Conservation (phyloP, 139 green algal genomes). For the Tetradesmus lagerheimii region DNA sequence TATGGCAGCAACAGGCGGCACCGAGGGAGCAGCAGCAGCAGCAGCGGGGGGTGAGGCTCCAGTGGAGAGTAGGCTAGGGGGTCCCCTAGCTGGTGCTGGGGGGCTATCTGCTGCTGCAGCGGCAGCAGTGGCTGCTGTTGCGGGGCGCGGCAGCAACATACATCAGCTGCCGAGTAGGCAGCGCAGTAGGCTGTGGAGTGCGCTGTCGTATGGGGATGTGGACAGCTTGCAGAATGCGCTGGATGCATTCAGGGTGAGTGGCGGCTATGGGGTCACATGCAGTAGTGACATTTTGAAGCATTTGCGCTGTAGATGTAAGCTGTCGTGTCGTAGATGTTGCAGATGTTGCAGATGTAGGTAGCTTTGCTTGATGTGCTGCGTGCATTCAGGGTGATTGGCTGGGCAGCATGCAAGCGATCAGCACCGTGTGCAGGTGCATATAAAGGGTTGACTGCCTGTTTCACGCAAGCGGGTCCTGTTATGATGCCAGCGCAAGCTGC, state of each 20-base stretch:
- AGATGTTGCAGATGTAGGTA: too few relatives aligned
- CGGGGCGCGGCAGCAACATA: neutral
- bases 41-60: conserved; percentile 61
- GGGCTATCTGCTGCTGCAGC: conserved; percentile 12
- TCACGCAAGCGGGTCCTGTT: too few relatives aligned
- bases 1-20: conserved; percentile 77
- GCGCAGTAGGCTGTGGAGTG: conserved; percentile 68
- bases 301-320: too few relatives aligned
- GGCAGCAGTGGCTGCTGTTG: conserved; percentile 30
- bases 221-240: conserved; percentile 79
- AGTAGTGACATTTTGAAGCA: too few relatives aligned
- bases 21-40: conserved; percentile 40
- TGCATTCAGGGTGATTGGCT: too few relatives aligned
- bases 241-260: conserved; percentile 70
- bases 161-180: conserved; percentile 57
- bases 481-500: too few relatives aligned
- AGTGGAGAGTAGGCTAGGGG: conserved; percentile 58
- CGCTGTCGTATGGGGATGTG: conserved; percentile 65
- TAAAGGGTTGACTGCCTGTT: too few relatives aligned
- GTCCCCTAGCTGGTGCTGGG: neutral
- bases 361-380: too few relatives aligned
- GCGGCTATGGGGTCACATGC: neutral
- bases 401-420: too few relatives aligned
- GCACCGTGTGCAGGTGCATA: too few relatives aligned
- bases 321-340: too few relatives aligned